These are phyloP conservation scores for Cutaneotrichosporon sp. DNA, from an alignment of 1,284 basidiomycete genomes.

Conservation along the genomic window DNA sequence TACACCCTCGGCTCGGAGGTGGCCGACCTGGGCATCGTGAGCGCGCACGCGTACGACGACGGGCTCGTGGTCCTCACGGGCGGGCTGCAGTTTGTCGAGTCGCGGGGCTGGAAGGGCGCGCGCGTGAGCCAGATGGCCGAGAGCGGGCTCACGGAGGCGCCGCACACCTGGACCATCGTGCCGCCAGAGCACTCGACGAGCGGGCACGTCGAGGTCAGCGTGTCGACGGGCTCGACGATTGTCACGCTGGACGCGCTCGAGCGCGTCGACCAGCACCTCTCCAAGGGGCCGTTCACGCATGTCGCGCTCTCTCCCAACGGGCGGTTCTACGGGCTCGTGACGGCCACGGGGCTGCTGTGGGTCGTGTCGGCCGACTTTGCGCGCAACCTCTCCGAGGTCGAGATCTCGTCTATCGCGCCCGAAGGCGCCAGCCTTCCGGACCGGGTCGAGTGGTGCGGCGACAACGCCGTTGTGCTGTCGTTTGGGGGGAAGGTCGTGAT, in stretches of 20 bases:
- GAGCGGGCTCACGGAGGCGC: conserved; percentile 70
- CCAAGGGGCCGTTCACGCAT: conserved; percentile 82
- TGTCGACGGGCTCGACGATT: conserved; percentile 74
- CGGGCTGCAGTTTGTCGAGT: conserved; percentile 74
- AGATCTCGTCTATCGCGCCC: conserved; percentile 55
- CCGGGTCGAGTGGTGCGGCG: conserved; percentile 93
- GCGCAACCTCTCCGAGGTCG: conserved; percentile 82
- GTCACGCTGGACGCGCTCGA: conserved; percentile 83
- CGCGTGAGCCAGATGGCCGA: conserved; percentile 65
- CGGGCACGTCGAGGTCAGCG: conserved; percentile 79
- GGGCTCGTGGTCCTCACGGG: conserved; percentile 86
- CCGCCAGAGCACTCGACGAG: conserved; percentile 83
- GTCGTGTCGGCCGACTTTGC: conserved; percentile 93
- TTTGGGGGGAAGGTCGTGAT: conserved; percentile 77
- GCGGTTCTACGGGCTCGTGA: conserved; percentile 84
- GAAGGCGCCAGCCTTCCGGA: conserved; percentile 49
- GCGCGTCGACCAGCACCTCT: conserved; percentile 77
- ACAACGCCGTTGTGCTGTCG: conserved; percentile 86
- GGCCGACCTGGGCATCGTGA: conserved; percentile 78
- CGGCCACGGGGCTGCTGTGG: conserved; percentile 72
- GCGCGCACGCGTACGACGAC: conserved; percentile 79
- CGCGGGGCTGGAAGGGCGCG: conserved; percentile 79
- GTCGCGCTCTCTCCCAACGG: conserved; percentile 90
- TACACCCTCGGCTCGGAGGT: conserved; percentile 82
- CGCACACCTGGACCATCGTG: conserved; percentile 79